Base-by-base conservation (phyloP, 257 asterid genomes). In the Eucommia ulmoides region DNA sequence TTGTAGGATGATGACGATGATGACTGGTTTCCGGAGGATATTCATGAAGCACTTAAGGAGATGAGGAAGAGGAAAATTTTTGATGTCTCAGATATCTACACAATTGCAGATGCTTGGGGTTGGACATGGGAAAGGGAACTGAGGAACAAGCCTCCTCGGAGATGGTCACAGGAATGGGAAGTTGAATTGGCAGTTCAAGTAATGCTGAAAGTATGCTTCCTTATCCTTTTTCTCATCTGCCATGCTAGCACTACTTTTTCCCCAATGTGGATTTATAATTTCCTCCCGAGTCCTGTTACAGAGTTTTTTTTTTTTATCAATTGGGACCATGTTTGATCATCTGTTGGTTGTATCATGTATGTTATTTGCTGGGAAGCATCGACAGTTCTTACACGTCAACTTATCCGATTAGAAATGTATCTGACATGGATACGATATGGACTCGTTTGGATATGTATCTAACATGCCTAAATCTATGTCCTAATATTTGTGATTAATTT, bases 151-250 rank as follows among this genome's bases (percentile, higher is more conserved):
- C 74, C 88, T 61, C 98, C 98, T 51, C 69, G 58, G 52, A 83
- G 85, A 70, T 85, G 96, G 96, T 89, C 98, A 17, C 96, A 85
- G 69, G 98, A 89, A 64, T 82, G 98, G 98, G 98, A 89, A 74
- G 94, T 85, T 62, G 96, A 89, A 58, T 64, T 89, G 83, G 96
- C 88, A 45, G 45, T 82, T 64, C 78, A 71, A 78, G 23, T 85
- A 69, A 80, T 85, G 96, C 77, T 72, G 23, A 78, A 74, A 75
- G 98, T 89, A 70, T 26, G 58, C 41, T 47, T 7, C 19, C 19
- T 10, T 49, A 19, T 41, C 42, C 52, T 45, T 35, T 50, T 35
- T 14, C 33, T 58, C 16, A 19, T 20, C 46, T 22, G 24, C 53
- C 49, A 22, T 25, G 42, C 42, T 33, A 33, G 42, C 16, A 9